phyloP scores from a whole-genome alignment of 106 monocot genomes.

The Narthecium ossifragum region DNA sequence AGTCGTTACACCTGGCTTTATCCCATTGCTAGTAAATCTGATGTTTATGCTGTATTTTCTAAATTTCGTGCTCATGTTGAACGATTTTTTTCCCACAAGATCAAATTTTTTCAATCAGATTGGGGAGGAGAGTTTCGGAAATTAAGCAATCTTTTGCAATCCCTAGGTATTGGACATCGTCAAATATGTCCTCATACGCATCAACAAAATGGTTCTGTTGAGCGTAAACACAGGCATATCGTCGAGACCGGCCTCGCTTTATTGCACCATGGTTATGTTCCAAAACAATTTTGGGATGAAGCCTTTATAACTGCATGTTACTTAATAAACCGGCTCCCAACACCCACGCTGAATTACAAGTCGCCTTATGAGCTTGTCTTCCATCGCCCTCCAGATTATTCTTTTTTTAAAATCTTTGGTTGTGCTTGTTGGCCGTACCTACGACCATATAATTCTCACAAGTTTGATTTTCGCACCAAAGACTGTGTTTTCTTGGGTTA shows the following conservation, averaged over 20 bases:
- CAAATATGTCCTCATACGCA: too few relatives aligned
- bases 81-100: too few relatives aligned
- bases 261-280: not conserved
- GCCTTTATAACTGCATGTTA: not conserved
- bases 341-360: too few relatives aligned
- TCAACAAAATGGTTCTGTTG: too few relatives aligned
- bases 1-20: not conserved
- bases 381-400: not conserved
- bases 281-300: not conserved
- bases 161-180: not conserved
- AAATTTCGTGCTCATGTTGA: not conserved
- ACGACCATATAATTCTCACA: not conserved
- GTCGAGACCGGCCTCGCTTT: not conserved
- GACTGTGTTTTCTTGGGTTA: slow-evolving; percentile 3
- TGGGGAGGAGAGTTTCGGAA: too few relatives aligned
- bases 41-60: not conserved
- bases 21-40: not conserved
- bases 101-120: too few relatives aligned
- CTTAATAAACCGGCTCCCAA: not conserved
- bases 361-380: not conserved
- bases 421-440: slow-evolving; percentile 6
- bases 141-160: not conserved
- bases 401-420: not conserved
- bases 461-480: not conserved
- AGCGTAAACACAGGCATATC: not conserved